Base-by-base conservation (phyloP, 768 basidiomycete species). In the Rhizopogon vinicolor region DNA sequence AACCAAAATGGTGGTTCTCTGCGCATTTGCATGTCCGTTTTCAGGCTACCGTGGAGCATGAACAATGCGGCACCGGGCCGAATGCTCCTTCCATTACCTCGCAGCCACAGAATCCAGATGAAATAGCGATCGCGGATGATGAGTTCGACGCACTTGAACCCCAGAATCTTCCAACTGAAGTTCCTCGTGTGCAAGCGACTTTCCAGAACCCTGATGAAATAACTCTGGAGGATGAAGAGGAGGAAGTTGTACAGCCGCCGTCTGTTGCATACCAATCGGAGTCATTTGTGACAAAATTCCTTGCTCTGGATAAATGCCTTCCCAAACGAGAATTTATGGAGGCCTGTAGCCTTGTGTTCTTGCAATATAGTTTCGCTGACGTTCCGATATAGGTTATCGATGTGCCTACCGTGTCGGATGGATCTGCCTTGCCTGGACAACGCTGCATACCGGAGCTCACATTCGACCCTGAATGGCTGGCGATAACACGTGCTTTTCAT, bases 381-480 rank as follows among this genome's bases (percentile, higher is more conserved):
- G 22, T 16, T 19, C 28, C 7, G 28, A 51, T n/a, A 5, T 60
- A 93, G 92, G 80, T 93, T 8, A 67, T 94, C 43, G 91, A 95
- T 51, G 68, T 91, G 22, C 73, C 76, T 5, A 61, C 63, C 43
- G 52, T 65, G 51, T 53, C 56, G 25, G 40, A 46, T 51, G 37
- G 52, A 28, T 54, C 58, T 33, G 42, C 54, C 40, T 51, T 58
- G 8, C 50, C 42, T 49, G n/a, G 53, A 56, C 35, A 56, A 58
- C 46, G 40, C 51, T 9, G 44, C 25, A 35, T 31, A 8, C 78
- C 80, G 5, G 59, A 56, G 0, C 63, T 98, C 18, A 78, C 80
- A 13, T 97, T 82, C 69, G 94, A 98, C 63, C 86, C 87, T 0
- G 85, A 93, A 66, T 99, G 97, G 97, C 83, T 98, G 45, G 94